Conservation (phyloP, 176 grass and related monocot species). For the Cocos nucifera region DNA sequence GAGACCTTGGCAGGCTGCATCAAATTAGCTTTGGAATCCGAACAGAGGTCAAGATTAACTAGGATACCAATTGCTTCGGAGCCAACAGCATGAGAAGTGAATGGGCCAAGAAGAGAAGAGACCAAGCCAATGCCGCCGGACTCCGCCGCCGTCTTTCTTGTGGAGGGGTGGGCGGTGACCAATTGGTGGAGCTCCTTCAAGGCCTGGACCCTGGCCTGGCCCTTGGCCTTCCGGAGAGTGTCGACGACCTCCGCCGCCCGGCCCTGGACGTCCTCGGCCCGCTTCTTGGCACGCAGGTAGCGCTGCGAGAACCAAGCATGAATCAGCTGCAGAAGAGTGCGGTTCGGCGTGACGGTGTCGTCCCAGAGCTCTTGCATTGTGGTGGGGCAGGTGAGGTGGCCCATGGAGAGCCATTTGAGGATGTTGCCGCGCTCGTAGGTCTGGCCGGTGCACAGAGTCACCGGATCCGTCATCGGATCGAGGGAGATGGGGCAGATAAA, state of each 20-base stretch:
- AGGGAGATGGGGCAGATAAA: constrained; percentile 99
- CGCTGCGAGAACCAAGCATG: constrained; percentile 91
- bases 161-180: constrained; percentile 41
- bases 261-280: constrained; percentile 80
- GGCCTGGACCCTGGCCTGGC: constrained; percentile 58
- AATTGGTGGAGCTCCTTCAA: constrained; percentile 59
- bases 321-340: constrained; percentile 80
- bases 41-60: constrained; percentile 44
- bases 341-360: constrained; percentile 74
- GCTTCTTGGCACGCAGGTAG: constrained; percentile 77
- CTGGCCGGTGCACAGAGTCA: constrained; percentile 95
- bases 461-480: constrained; percentile 96
- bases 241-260: constrained; percentile 68
- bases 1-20: constrained; percentile 91
- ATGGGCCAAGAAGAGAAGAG: constrained; percentile 69
- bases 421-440: constrained; percentile 93
- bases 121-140: constrained; percentile 44
- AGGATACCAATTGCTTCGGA: constrained; percentile 85
- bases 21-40: constrained; percentile 47
- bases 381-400: constrained; percentile 88
- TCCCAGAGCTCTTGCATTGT: constrained; percentile 99
- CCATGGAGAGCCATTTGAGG: constrained; percentile 66
- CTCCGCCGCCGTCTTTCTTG: constrained; percentile 55
- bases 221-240: constrained; percentile 65
- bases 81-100: constrained; percentile 79